Conservation (phyloP, 768 basidiomycete species). For the Leccinum olivaceopallidum region DNA sequence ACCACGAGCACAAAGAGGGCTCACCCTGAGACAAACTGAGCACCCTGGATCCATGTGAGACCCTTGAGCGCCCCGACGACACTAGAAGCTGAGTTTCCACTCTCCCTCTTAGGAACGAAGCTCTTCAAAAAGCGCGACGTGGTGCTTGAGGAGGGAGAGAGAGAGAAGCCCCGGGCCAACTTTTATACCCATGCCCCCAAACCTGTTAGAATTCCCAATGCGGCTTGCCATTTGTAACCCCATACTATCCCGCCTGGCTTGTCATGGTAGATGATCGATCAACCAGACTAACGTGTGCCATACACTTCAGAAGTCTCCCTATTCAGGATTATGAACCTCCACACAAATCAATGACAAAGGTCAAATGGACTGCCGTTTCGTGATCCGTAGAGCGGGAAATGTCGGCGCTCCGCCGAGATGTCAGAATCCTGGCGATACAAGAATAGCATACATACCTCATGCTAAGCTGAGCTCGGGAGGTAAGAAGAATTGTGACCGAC, state of each 20-base stretch:
- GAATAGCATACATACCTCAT: background rate
- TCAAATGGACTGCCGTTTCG: background rate
- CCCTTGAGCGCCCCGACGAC: conserved; percentile 43
- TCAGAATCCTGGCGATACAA: background rate
- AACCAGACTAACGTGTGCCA: background rate
- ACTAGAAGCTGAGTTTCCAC: conserved; percentile 35
- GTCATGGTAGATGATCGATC: background rate
- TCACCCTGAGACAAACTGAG: conserved; percentile 59
- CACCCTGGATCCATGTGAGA: conserved; percentile 57
- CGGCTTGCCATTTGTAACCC: background rate
- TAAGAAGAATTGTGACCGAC: background rate
- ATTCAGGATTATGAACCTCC: background rate
- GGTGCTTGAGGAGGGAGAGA: background rate
- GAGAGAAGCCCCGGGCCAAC: background rate
- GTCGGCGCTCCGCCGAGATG: conserved; percentile 2
- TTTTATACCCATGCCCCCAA: conserved; percentile 19
- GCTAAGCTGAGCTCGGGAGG: conserved; percentile 1
- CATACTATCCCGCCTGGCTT: too few species aligned
- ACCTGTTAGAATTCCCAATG: conserved; percentile 2
- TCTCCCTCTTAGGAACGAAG: conserved; percentile 51
- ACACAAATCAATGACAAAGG: background rate
- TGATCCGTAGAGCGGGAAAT: background rate
- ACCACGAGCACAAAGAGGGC: background rate
- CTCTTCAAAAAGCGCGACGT: conserved; percentile 42
- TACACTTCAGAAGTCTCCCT: background rate